Percentiles rank a stretch among this genome's conserved stretches.
phyloP scores from a whole-genome alignment of 169 alveolate genomes.

The Plasmodium sp. region DNA sequence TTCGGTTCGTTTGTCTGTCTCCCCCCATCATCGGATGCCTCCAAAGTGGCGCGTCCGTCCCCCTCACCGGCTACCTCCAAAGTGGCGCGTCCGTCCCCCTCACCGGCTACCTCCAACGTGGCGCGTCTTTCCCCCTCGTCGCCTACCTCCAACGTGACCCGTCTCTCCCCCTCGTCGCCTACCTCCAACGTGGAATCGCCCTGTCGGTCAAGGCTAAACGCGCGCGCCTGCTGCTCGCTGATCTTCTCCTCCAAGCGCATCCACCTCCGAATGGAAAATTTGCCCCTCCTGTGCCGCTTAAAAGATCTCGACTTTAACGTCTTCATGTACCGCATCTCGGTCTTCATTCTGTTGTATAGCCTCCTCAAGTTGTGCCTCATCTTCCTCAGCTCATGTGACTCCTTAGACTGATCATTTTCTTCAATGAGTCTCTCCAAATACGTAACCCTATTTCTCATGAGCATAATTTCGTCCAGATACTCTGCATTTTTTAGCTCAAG shows the following conservation, averaged over 20 bases:
- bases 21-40: background rate
- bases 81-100: too few species aligned
- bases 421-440: conserved; percentile 66
- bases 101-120: background rate
- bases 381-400: conserved; percentile 40
- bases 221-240: background rate
- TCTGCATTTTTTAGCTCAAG: conserved; percentile 59
- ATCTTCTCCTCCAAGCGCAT: conserved; percentile 5
- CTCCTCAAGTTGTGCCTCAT: conserved; percentile 39
- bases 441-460: conserved; percentile 47
- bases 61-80: background rate
- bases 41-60: background rate
- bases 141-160: background rate
- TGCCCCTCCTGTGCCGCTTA: conserved; percentile 30
- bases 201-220: background rate
- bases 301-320: conserved; percentile 18
- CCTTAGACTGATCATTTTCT: conserved; percentile 70
- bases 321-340: conserved; percentile 29
- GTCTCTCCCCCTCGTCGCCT: background rate
- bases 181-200: background rate
- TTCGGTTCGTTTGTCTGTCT: background rate
- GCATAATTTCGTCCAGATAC: conserved; percentile 59
- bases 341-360: conserved; percentile 45
- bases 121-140: background rate
- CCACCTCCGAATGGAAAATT: conserved; percentile 38